Conservation (phyloP, 192 early-diverging fungal species). For the Haplosporangium gracile region DNA sequence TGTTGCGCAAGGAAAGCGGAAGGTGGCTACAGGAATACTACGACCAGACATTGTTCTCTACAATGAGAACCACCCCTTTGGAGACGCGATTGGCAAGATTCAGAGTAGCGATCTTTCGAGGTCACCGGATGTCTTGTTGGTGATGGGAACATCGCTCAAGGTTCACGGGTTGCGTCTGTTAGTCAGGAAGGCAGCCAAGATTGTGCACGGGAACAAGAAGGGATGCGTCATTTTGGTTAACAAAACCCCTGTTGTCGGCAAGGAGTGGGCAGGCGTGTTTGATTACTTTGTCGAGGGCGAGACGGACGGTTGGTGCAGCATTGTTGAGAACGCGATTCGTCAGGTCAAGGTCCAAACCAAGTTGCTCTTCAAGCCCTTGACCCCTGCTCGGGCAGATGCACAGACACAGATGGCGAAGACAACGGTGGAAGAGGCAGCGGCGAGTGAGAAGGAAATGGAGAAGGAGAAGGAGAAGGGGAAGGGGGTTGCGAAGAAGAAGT, state of each 20-base stretch:
- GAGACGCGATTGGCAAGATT: constrained; percentile 75
- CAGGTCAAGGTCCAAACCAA: constrained; percentile 55
- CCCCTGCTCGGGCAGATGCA: constrained; percentile 28
- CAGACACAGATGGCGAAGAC: constrained; percentile 9
- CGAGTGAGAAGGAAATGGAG: background rate
- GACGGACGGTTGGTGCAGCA: constrained; percentile 73
- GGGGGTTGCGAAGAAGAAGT: background rate
- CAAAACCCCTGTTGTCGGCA: constrained; percentile 68
- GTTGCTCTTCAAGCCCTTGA: constrained; percentile 40
- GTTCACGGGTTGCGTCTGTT: constrained; percentile 82
- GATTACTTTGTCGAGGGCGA: constrained; percentile 82
- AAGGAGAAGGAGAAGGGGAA: background rate
- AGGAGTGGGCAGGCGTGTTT: constrained; percentile 85
- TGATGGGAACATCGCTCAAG: constrained; percentile 93
- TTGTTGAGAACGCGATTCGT: constrained; percentile 54
- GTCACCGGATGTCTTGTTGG: constrained; percentile 82
- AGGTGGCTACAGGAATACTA: constrained; percentile 79
- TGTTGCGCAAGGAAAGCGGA: constrained; percentile 80
- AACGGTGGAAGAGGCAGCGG: background rate
- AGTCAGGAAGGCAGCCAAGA: constrained; percentile 78
- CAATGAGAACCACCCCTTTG: constrained; percentile 89
- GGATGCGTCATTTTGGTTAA: constrained; percentile 85
- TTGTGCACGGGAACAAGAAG: constrained; percentile 66
- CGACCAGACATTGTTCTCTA: constrained; percentile 96
- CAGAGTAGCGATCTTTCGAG: constrained; percentile 67